These are phyloP conservation scores for Aspergillus pseudoterreus DNA, from an alignment of 2,329 filamentous ascomycete genomes.

Conservation along the genomic window DNA sequence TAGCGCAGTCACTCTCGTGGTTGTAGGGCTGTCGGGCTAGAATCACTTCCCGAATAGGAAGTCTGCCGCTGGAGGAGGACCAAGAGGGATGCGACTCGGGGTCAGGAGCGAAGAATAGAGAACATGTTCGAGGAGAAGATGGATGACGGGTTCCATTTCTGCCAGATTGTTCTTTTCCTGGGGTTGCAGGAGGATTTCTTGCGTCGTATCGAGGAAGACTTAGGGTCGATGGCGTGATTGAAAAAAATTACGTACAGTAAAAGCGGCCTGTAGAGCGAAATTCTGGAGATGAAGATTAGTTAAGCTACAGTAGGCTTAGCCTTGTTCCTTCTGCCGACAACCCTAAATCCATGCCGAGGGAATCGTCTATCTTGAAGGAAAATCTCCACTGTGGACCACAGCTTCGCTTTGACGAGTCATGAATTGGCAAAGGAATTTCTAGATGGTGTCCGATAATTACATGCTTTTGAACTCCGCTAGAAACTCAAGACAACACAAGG, in stretches of 20 bases:
- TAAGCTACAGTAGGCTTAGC: background rate
- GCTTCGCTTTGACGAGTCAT: slow-evolving; percentile 2
- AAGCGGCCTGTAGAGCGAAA: background rate
- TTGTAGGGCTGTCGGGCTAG: too few species aligned
- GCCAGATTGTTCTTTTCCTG: background rate
- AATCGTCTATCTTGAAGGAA: background rate
- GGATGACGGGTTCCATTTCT: background rate
- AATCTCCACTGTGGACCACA: background rate
- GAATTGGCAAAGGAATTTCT: background rate
- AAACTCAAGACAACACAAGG: slow-evolving; percentile 8
- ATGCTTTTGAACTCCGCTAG: slow-evolving; percentile 26
- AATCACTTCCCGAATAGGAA: too few species aligned
- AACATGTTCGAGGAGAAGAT: too few species aligned
- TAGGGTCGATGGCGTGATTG: slow-evolving; percentile 26
- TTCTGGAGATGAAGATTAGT: background rate
- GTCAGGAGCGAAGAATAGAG: too few species aligned
- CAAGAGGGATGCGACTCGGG: too few species aligned
- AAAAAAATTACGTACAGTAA: slow-evolving; percentile 14
- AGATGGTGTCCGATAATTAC: slow-evolving; percentile 2
- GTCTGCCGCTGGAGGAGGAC: too few species aligned
- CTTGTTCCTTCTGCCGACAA: slow-evolving; percentile 3
- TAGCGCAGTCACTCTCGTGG: background rate
- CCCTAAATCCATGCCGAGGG: background rate
- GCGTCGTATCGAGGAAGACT: background rate
- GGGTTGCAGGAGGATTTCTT: background rate